A percentile compares a stretch with the other conserved stretches of the same genome.
Evolutionary conservation across 2,329 filamentous ascomycete genomes (phyloP).

Genomic region (Colletotrichum destructivum): DNA sequence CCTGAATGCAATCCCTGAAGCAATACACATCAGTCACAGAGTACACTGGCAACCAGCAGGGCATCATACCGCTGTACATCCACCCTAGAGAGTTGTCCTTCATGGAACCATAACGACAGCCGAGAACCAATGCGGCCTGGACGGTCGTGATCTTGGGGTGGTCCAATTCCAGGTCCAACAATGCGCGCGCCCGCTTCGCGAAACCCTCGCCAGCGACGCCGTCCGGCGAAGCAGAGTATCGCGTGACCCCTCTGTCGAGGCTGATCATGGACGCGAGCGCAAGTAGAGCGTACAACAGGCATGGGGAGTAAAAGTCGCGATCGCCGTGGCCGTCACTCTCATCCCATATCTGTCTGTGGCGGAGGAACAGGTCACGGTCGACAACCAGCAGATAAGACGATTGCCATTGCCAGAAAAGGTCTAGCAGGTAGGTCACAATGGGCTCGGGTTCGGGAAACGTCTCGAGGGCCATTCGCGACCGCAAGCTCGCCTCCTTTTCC

Average conservation of each 20-base stretch:
- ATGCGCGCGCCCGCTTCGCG: constrained; percentile 15
- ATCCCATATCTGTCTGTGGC: constrained; percentile 27
- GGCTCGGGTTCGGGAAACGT: constrained; percentile 34
- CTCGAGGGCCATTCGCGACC: constrained; percentile 6
- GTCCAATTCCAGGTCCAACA: constrained; percentile 18
- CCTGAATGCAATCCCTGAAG: constrained; percentile 29
- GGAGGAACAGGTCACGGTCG: constrained; percentile 19
- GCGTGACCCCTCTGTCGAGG: constrained; percentile 29
- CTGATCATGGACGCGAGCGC: constrained; percentile 36
- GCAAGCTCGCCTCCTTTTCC: background rate
- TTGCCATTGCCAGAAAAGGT: constrained; percentile 38
- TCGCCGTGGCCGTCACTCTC: constrained; percentile 9
- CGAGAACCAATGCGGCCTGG: constrained; percentile 28
- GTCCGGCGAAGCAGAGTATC: constrained; percentile 26
- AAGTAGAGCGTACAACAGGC: constrained; percentile 28
- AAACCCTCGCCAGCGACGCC: constrained; percentile 21
- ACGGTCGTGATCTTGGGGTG: constrained; percentile 24
- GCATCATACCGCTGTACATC: constrained; percentile 30
- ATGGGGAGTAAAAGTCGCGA: constrained; percentile 15
- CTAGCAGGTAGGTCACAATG: constrained; percentile 31
- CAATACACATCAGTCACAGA: background rate
- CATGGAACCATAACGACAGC: constrained; percentile 23
- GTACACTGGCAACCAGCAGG: background rate
- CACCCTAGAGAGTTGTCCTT: constrained; percentile 13
- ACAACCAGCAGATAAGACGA: constrained; percentile 25